Conservation (phyloP, 2,329 filamentous ascomycete species). For the Chlorencoelia australis region DNA sequence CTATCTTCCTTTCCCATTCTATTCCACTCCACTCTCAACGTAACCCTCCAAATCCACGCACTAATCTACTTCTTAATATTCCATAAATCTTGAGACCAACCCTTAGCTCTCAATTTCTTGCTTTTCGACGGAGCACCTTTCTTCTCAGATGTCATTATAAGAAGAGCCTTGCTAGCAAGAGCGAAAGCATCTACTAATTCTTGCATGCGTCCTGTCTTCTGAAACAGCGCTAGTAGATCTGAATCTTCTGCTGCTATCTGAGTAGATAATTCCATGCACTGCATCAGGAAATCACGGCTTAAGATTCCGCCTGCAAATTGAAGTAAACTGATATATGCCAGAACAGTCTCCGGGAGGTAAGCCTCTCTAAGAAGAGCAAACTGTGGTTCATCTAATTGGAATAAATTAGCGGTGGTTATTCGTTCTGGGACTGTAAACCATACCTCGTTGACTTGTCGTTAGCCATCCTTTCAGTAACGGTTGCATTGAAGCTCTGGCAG, state of each 20-base stretch:
- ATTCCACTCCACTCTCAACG: no score
- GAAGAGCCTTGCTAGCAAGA: constrained; percentile 20
- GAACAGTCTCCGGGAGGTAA: constrained; percentile 77
- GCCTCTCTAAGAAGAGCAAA: constrained; percentile 57
- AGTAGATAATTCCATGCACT: constrained; percentile 79
- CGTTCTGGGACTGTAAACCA: not conserved
- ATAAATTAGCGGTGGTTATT: constrained; percentile 9
- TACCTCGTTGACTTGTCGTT: constrained; percentile 21
- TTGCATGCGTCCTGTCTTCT: constrained; percentile 56
- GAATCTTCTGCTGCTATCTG: constrained; percentile 62
- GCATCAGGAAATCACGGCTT: constrained; percentile 65
- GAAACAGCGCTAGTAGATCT: constrained; percentile 55
- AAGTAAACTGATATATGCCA: constrained; percentile 74
- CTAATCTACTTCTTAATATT: constrained; percentile 20
- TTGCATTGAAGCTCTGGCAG: constrained; percentile 45
- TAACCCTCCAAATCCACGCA: no score
- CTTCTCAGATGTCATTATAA: constrained; percentile 42
- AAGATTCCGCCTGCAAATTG: constrained; percentile 69
- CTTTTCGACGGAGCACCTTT: constrained; percentile 36
- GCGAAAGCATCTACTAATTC: constrained; percentile 72
- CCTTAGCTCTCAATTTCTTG: constrained; percentile 51
- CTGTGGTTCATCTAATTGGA: constrained; percentile 44
- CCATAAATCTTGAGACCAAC: constrained; percentile 56
- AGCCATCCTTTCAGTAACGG: constrained; percentile 59
- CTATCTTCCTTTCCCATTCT: no score